Conservation (phyloP, 2,329 filamentous ascomycete genomes). For the Didymella arachidicola region DNA sequence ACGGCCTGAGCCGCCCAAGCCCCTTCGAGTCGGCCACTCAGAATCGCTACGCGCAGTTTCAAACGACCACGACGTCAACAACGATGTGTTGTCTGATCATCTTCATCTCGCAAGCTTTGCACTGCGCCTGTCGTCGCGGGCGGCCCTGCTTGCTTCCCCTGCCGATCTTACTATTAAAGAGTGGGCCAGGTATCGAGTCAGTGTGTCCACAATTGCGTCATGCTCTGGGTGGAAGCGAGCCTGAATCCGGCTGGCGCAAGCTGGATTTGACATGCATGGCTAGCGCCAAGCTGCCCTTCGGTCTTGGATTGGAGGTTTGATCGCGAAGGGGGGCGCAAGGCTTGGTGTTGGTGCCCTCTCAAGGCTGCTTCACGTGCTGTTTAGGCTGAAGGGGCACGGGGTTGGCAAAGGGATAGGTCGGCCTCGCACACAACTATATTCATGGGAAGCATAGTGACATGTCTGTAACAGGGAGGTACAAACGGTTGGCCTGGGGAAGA, state of each 20-base stretch:
- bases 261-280: constrained; percentile 7
- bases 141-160: constrained; percentile 21
- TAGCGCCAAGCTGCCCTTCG: constrained; percentile 12
- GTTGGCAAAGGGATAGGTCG: background rate
- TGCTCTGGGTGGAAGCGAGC: constrained; percentile 12
- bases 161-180: constrained; percentile 32
- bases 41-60: constrained; percentile 1
- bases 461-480: constrained; percentile 10
- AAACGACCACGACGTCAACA: constrained; percentile 9
- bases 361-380: constrained; percentile 6
- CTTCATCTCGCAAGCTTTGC: constrained; percentile 19
- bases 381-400: constrained; percentile 4
- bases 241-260: constrained; percentile 1
- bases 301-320: constrained; percentile 8
- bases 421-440: constrained; percentile 2
- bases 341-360: background rate
- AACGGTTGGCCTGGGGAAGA: constrained; percentile 11
- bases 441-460: background rate
- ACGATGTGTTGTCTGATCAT: constrained; percentile 12
- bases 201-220: constrained; percentile 21
- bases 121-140: constrained; percentile 4
- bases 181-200: constrained; percentile 16
- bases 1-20: background rate
- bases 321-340: constrained; percentile 8
- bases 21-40: constrained; percentile 1